Conservation (phyloP, 164 flowering plant genomes). For the Annona squamosa region DNA sequence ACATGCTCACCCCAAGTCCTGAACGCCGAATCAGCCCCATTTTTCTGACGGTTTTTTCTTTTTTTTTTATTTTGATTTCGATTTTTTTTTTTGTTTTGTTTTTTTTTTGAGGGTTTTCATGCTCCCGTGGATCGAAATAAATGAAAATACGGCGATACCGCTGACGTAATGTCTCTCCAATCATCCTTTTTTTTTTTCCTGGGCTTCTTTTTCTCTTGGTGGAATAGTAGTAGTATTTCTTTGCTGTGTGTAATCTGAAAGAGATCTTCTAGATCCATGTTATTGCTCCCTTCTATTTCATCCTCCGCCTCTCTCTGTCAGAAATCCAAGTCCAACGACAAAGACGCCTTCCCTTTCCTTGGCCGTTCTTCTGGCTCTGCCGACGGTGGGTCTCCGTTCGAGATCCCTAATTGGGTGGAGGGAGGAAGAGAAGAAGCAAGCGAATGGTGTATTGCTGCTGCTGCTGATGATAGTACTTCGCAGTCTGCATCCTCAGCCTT, state of each 20-base stretch:
- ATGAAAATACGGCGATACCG: not conserved
- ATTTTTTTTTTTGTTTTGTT: too few species aligned
- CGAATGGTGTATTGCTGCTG: too few species aligned
- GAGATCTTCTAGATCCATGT: not conserved
- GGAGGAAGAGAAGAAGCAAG: slow-evolving; percentile 3
- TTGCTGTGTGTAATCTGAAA: not conserved
- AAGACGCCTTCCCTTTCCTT: slow-evolving; percentile 10
- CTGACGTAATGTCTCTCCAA: not conserved
- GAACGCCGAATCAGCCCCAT: too few species aligned
- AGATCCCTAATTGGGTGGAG: slow-evolving; percentile 11
- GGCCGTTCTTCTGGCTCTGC: slow-evolving; percentile 3
- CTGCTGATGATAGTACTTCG: not conserved
- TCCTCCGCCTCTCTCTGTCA: not conserved
- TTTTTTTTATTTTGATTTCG: too few species aligned
- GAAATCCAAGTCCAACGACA: slow-evolving; percentile 10
- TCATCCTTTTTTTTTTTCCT: not conserved
- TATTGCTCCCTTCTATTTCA: not conserved
- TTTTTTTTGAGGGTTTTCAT: not conserved
- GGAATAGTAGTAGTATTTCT: not conserved
- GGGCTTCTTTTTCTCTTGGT: slow-evolving; percentile 2
- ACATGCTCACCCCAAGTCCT: not conserved
- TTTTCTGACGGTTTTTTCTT: too few species aligned
- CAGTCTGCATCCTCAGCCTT: slow-evolving; percentile 28
- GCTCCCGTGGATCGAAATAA: not conserved
- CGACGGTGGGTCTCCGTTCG: slow-evolving; percentile 4